phyloP scores from a whole-genome alignment of 352 stramenopile species.

The Phytophthora niederhauseri region DNA sequence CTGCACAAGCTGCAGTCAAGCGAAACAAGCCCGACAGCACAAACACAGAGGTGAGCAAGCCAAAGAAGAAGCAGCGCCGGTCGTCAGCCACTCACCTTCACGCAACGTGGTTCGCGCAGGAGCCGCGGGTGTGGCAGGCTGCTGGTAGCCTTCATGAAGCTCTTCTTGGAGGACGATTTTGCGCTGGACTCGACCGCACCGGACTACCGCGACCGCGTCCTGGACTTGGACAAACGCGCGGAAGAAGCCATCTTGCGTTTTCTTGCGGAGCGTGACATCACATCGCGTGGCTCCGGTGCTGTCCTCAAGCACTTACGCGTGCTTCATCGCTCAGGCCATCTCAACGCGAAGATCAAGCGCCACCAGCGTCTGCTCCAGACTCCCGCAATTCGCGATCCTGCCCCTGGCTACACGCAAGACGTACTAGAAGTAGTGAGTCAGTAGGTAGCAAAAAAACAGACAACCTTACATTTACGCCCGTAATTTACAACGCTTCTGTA shows the following conservation, averaged over 20 bases:
- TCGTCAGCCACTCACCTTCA: slow-evolving; percentile 18
- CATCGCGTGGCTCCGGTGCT: background rate
- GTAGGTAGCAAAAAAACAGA: background rate
- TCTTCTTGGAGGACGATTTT: slow-evolving; percentile 16
- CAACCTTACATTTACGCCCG: too few relatives aligned
- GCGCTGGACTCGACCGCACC: background rate
- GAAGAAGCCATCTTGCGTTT: slow-evolving; percentile 8
- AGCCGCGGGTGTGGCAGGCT: slow-evolving; percentile 15
- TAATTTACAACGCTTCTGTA: too few relatives aligned
- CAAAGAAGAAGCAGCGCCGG: slow-evolving; percentile 11
- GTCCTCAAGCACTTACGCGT: slow-evolving; percentile 18
- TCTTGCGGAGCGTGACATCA: slow-evolving; percentile 4
- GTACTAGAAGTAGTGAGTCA: slow-evolving; percentile 7
- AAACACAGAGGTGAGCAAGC: slow-evolving; percentile 1
- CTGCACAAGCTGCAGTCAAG: background rate
- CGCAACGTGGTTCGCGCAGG: slow-evolving; percentile 20
- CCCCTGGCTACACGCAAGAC: slow-evolving; percentile 17
- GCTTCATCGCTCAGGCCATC: slow-evolving; percentile 1
- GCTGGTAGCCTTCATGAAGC: slow-evolving; percentile 24
- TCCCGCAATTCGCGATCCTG: background rate
- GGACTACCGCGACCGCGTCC: slow-evolving; percentile 11
- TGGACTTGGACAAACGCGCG: slow-evolving; percentile 4
- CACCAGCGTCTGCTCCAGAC: background rate
- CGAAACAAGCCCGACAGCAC: background rate
- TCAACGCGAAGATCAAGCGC: background rate